Evolutionary conservation across 768 basidiomycete genomes (phyloP).

Genomic region (Coprinellus micaceus): DNA sequence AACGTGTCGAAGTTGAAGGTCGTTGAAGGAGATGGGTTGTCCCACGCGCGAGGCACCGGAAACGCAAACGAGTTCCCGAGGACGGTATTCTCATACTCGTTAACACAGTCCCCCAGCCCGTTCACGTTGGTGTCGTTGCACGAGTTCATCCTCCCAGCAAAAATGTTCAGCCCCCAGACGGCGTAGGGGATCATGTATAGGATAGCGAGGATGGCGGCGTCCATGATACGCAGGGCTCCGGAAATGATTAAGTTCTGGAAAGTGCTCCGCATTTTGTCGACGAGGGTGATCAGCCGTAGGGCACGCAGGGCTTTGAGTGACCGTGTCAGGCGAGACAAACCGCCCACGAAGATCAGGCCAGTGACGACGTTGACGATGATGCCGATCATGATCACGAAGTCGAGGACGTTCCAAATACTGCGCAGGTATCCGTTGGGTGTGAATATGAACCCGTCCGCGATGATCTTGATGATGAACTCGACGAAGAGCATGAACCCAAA

Average conservation of each 20-base stretch:
- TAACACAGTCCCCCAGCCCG: conserved; percentile 63
- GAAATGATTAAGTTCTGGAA: conserved; percentile 86
- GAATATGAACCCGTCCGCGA: conserved; percentile 90
- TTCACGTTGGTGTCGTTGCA: conserved; percentile 70
- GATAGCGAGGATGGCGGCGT: conserved; percentile 85
- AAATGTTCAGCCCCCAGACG: conserved; percentile 93
- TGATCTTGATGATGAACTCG: conserved; percentile 86
- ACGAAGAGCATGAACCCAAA: conserved; percentile 69
- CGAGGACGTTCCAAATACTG: conserved; percentile 89
- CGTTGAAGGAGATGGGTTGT: conserved; percentile 77
- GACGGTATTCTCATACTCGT: conserved; percentile 68
- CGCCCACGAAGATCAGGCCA: conserved; percentile 70
- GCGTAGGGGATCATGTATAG: conserved; percentile 92
- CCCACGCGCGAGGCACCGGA: conserved; percentile 83
- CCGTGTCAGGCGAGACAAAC: conserved; percentile 76
- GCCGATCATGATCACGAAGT: conserved; percentile 79
- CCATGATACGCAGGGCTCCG: conserved; percentile 79
- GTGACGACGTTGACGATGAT: conserved; percentile 72
- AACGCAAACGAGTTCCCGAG: conserved; percentile 63
- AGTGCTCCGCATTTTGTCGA: conserved; percentile 80
- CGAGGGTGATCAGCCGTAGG: conserved; percentile 84
- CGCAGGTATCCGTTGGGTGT: conserved; percentile 89
- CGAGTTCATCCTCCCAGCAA: conserved; percentile 74
- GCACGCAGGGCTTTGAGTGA: conserved; percentile 86
- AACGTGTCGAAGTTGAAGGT: conserved; percentile 90